Conservation (phyloP, 768 basidiomycete species). For the Boletus subcaerulescens region DNA sequence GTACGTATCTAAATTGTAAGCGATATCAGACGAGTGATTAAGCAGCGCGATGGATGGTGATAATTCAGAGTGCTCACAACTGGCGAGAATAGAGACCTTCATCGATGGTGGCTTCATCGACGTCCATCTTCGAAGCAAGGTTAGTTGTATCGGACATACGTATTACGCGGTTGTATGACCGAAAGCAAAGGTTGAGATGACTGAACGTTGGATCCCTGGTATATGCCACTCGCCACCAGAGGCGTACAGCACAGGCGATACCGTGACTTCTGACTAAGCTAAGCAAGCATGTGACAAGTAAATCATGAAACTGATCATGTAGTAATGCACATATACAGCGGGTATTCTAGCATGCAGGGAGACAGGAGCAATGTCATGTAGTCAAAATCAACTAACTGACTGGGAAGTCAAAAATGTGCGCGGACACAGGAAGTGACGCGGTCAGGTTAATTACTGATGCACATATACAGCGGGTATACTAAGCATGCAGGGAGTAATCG, state of each 20-base stretch:
- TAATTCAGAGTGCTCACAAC: constrained; percentile 54
- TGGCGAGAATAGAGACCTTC: constrained; percentile 93
- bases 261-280: constrained; percentile 27
- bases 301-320: not conserved
- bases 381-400: not conserved
- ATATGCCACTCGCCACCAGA: no score
- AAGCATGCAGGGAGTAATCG: not conserved
- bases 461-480: not conserved
- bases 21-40: constrained; percentile 19
- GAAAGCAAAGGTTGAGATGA: constrained; percentile 1
- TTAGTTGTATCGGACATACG: constrained; percentile 39
- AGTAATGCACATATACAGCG: not conserved
- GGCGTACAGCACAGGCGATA: no score
- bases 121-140: constrained; percentile 62
- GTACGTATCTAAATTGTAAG: constrained; percentile 67
- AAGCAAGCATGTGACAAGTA: no score
- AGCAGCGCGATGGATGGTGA: constrained; percentile 10
- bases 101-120: constrained; percentile 86
- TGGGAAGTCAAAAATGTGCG: not conserved
- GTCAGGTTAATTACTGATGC: no score
- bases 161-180: constrained; percentile 1
- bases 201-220: no score
- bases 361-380: not conserved
- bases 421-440: no score
- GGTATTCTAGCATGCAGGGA: not conserved